phyloP scores from a whole-genome alignment of 2,329 filamentous ascomycete genomes.

The Hymenoscyphus linearis region DNA sequence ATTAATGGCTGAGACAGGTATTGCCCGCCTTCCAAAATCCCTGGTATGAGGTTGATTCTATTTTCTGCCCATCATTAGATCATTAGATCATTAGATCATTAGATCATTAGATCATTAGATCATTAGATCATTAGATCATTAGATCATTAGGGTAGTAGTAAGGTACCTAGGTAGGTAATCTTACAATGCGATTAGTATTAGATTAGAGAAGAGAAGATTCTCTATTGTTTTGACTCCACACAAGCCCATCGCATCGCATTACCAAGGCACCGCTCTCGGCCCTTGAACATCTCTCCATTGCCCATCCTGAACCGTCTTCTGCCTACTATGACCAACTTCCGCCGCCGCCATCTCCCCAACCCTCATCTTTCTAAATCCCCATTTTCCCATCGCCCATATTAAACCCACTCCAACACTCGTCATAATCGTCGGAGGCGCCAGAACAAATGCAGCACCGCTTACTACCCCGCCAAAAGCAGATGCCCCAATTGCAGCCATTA shows the following conservation, averaged over 20 bases:
- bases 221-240: no score
- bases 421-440: constrained; percentile 29
- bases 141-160: no score
- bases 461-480: constrained; percentile 28
- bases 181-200: no score
- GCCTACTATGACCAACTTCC: constrained; percentile 17
- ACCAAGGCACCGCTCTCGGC: constrained; percentile 29
- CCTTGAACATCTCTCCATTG: constrained; percentile 30
- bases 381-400: constrained; percentile 29
- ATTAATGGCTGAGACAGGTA: no score
- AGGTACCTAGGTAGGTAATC: no score
- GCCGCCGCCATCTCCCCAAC: constrained; percentile 20
- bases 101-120: no score
- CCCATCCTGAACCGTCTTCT: constrained; percentile 26
- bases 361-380: constrained; percentile 30
- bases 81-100: no score
- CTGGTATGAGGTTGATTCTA: no score
- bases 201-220: no score
- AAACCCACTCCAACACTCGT: constrained; percentile 25
- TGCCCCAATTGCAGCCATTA: constrained; percentile 28
- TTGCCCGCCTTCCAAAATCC: no score
- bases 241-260: not conserved
- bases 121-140: no score
- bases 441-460: constrained; percentile 27
- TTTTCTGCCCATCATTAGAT: no score